Conservation (phyloP, 1,139 yeast genomes). For the Yamadazyma epiphylla region DNA sequence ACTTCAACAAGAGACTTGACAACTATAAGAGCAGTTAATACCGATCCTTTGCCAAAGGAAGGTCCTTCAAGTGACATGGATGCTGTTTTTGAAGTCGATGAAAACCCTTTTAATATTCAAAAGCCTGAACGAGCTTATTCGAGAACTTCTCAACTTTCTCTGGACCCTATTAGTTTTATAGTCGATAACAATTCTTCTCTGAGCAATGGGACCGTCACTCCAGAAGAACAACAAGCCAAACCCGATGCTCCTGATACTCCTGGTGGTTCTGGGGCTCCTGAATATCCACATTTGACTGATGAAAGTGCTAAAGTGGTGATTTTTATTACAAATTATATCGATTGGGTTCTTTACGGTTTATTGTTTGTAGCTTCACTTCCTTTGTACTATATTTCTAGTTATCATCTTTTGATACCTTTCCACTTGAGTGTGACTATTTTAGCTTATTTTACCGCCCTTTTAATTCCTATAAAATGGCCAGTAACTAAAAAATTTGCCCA, state of each 20-base stretch:
- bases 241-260: conserved; percentile 1
- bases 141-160: conserved; percentile 9
- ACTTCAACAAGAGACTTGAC: conserved; percentile 37
- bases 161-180: conserved; percentile 5
- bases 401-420: conserved; percentile 56
- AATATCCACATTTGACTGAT: conserved; percentile 10
- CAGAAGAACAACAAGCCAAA: not conserved
- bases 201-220: not conserved
- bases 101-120: conserved; percentile 15
- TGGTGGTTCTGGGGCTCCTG: conserved; percentile 1
- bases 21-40: conserved; percentile 14
- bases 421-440: conserved; percentile 60
- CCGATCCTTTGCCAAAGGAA: conserved; percentile 9
- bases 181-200: not conserved
- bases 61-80: not conserved
- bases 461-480: conserved; percentile 47
- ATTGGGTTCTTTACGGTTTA: conserved; percentile 48
- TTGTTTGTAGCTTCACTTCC: conserved; percentile 55
- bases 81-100: conserved; percentile 7
- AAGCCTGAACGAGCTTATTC: conserved; percentile 19
- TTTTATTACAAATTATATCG: conserved; percentile 45
- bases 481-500: conserved; percentile 52
- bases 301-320: conserved; percentile 27
- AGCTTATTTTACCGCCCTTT: conserved; percentile 49
- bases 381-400: conserved; percentile 40